A percentile compares a stretch with the other conserved stretches of the same genome.
Conservation (phyloP, 2,329 filamentous ascomycete species). For the Penicillium olsonii region DNA sequence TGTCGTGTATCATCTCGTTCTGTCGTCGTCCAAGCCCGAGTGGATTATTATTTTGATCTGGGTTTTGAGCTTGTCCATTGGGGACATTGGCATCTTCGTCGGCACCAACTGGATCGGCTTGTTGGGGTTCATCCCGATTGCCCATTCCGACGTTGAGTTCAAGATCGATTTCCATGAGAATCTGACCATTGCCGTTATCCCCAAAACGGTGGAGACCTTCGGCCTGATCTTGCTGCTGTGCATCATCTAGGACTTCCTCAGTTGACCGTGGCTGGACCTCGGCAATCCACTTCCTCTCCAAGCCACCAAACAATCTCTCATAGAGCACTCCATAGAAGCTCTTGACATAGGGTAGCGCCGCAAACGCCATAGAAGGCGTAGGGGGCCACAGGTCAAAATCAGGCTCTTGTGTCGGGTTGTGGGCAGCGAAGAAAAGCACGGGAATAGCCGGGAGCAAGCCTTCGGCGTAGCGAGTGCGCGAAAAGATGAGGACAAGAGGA, state of each 20-base stretch:
- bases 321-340: slow-evolving; percentile 65
- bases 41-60: slow-evolving; percentile 25
- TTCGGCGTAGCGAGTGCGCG: slow-evolving; percentile 65
- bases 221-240: slow-evolving; percentile 36
- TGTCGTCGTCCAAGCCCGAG: slow-evolving; percentile 41
- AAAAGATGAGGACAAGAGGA: slow-evolving; percentile 67
- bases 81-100: slow-evolving; percentile 25
- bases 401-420: slow-evolving; percentile 46
- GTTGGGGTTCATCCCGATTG: slow-evolving; percentile 42
- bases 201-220: slow-evolving; percentile 29
- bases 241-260: slow-evolving; percentile 39
- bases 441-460: slow-evolving; percentile 64
- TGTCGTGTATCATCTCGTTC: slow-evolving; percentile 55
- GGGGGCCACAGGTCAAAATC: slow-evolving; percentile 66
- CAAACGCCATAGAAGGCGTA: slow-evolving; percentile 65
- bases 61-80: slow-evolving; percentile 26
- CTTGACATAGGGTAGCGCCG: slow-evolving; percentile 66
- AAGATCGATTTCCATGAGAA: slow-evolving; percentile 52
- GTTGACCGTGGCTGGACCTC: slow-evolving; percentile 61
- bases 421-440: slow-evolving; percentile 55
- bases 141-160: slow-evolving; percentile 54
- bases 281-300: slow-evolving; percentile 62
- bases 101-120: slow-evolving; percentile 25
- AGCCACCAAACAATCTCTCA: slow-evolving; percentile 57
- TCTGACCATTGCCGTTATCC: slow-evolving; percentile 40